Evolutionary conservation across 2,329 filamentous ascomycete genomes (phyloP), one percentile per base, ranked within the genome.

Genomic region (Onygenales sp.): DNA sequence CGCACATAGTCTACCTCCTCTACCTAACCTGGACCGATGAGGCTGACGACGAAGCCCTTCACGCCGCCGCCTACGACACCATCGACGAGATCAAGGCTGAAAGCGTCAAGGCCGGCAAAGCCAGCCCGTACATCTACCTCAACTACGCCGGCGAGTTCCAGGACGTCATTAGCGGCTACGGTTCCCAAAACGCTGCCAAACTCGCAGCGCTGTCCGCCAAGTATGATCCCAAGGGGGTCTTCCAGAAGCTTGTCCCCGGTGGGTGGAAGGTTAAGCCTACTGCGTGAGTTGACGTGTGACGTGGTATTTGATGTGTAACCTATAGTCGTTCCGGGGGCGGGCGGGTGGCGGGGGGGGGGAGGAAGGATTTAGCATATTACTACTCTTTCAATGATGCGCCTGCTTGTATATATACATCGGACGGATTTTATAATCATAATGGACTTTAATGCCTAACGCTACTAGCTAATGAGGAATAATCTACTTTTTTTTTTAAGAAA

Each of bases 41-140:
- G 2, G 61, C 59, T 1, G 66, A 72, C 43, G 69, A 72, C 39
- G 54, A 57, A 1, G 52, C 45, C 1, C 57, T 72, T 42, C 54
- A 45, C 9, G 17, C 21, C 10, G 44, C 44, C 11, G 44, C n/a
- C 31, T 31, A 47, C 31, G 31, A 33, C 31, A n/a, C 31, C 10
- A 27, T 51, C 27, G 49, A 21, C 11, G 38, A 51, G 14, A 21
- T 53, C 32, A 42, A 41, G n/a, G 13, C n/a, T 2, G 33, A 49
- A 31, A 27, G 43, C n/a, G 14, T 17, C 10, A n/a, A 32, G 11
- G 10, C 27, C 3, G 38, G 38, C 3, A 36, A 8, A 7, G 43
- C 38, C 3, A 41, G 27, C 13, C n/a, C 32, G 10, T 48, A 41
- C 35, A 42, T 53, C 45, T 53, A 53, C 44, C 13, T 53, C 32